Conservation (phyloP, 805 yeast species). For the Tetrapisispora phaffii region DNA sequence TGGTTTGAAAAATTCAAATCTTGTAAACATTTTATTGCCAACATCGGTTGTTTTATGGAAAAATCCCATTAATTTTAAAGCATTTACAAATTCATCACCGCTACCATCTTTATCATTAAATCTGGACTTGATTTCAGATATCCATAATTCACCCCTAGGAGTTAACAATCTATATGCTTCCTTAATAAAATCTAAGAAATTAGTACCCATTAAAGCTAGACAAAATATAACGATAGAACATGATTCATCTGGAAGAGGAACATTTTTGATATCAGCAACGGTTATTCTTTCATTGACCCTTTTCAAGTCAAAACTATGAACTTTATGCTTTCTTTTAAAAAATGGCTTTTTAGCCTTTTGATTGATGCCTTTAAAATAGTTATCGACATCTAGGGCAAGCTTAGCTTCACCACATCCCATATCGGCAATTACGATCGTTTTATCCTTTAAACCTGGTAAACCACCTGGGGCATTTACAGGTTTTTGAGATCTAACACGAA, state of each 20-base stretch:
- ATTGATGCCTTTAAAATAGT: slow-evolving; percentile 34
- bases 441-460: slow-evolving; percentile 56
- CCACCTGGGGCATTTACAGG: slow-evolving; percentile 96
- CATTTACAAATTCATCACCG: slow-evolving; percentile 73
- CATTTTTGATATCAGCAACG: slow-evolving; percentile 91
- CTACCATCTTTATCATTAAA: slow-evolving; percentile 66
- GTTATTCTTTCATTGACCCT: slow-evolving; percentile 83
- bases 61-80: slow-evolving; percentile 70
- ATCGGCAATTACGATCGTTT: slow-evolving; percentile 76
- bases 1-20: slow-evolving; percentile 91
- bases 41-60: slow-evolving; percentile 83
- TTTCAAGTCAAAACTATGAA: slow-evolving; percentile 86
- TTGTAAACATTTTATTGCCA: slow-evolving; percentile 82
- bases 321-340: slow-evolving; percentile 43
- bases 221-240: slow-evolving; percentile 89
- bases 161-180: slow-evolving; percentile 84
- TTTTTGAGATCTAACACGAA: slow-evolving; percentile 47
- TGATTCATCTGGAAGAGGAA: slow-evolving; percentile 70
- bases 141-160: slow-evolving; percentile 93
- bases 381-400: slow-evolving; percentile 55
- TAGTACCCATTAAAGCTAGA: slow-evolving; percentile 94
- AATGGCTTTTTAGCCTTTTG: slow-evolving; percentile 26
- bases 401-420: slow-evolving; percentile 99
- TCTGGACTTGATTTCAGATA: slow-evolving; percentile 92
- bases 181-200: slow-evolving; percentile 79